A percentile compares a stretch with the other conserved stretches of the same genome.
Conservation (phyloP, 139 green algal species). For the Coelastrella sp. region DNA sequence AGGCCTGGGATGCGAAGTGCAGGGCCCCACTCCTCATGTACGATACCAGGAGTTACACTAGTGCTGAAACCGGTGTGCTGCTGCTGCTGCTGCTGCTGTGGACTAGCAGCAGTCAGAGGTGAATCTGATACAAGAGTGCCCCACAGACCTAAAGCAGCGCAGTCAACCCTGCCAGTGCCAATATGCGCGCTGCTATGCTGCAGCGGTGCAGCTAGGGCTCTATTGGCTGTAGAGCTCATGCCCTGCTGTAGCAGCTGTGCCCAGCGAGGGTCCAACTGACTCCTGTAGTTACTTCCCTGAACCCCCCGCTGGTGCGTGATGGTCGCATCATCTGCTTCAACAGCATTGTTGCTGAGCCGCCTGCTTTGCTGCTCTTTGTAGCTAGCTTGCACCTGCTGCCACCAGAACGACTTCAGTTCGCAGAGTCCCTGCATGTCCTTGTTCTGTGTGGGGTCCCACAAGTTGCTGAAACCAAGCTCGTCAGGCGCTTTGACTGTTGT, state of each 20-base stretch:
- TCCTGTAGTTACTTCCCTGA: background rate
- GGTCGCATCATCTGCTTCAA: background rate
- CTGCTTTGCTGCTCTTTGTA: background rate
- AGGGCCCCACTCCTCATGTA: conserved; percentile 29
- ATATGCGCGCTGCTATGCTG: background rate
- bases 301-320: background rate
- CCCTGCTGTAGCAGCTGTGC: background rate
- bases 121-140: background rate
- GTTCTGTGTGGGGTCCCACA: background rate
- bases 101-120: background rate
- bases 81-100: conserved; percentile 37
- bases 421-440: background rate
- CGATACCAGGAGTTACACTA: background rate
- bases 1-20: background rate
- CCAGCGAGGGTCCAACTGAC: background rate
- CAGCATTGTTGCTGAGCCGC: background rate
- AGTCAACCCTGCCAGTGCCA: background rate
- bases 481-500: background rate
- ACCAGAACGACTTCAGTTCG: background rate
- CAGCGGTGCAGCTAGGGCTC: background rate
- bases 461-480: background rate
- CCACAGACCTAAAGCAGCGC: background rate
- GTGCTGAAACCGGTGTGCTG: background rate
- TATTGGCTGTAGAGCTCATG: background rate
- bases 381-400: background rate